These are phyloP conservation scores for Candida tetrigidarum DNA, from an alignment of 1,139 yeast genomes.

Conservation along the genomic window DNA sequence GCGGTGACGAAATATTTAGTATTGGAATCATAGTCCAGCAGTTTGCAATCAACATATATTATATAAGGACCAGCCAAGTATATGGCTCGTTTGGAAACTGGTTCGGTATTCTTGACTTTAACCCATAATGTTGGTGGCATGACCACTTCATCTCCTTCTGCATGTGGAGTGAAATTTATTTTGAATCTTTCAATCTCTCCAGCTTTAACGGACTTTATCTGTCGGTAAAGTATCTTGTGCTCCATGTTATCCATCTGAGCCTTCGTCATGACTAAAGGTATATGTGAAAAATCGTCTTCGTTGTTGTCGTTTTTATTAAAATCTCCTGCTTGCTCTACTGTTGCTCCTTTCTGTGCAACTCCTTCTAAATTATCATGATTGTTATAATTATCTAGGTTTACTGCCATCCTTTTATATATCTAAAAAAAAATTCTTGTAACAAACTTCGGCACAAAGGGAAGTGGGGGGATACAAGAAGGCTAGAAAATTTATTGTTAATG, in stretches of 20 bases:
- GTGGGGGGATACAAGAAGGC: background rate
- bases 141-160: conserved; percentile 21
- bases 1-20: conserved; percentile 61
- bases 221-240: conserved; percentile 36
- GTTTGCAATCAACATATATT: conserved; percentile 81
- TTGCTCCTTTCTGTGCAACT: background rate
- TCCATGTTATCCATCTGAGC: conserved; percentile 17
- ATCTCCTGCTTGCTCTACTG: no score
- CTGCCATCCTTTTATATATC: background rate
- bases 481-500: no score
- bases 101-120: conserved; percentile 73
- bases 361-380: background rate
- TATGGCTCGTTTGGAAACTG: conserved; percentile 81
- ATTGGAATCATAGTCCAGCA: conserved; percentile 63
- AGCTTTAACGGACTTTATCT: conserved; percentile 36
- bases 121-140: conserved; percentile 52
- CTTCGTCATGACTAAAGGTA: conserved; percentile 18
- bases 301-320: background rate
- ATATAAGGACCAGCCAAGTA: conserved; percentile 89
- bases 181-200: conserved; percentile 44
- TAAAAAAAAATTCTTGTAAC: background rate
- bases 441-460: background rate
- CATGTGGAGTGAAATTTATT: conserved; percentile 35
- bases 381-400: background rate
- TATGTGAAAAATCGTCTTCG: conserved; percentile 4